Base-by-base conservation (phyloP, 331 rosid species). In the Quercus phellos region DNA sequence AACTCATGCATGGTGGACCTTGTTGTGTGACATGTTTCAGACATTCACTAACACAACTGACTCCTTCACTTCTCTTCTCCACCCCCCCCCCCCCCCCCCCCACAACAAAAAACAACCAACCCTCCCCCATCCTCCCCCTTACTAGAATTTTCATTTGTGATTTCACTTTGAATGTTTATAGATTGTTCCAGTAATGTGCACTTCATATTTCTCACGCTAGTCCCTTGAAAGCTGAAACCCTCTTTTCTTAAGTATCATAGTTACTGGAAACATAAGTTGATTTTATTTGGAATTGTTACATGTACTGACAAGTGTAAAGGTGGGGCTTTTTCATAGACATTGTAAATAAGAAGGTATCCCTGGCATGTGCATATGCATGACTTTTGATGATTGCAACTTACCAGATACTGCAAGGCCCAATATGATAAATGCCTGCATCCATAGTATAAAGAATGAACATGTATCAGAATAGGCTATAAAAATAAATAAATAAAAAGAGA, bases 341-440 rank as follows among this genome's bases (percentile, higher is more conserved):
- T 60, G 14, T 38, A 74, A 43, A 24, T 78, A 18, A 78, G 55
- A 72, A 69, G 34, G 55, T 43, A 59, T 61, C 70, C 72, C 30
- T 60, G 77, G 27, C 72, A 68, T 12, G 34, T 18, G 42, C 13
- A 66, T 24, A 73, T 19, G 70, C 2, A 22, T 2, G 71, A 17
- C 29, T 55, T 21, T 30, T 14, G 53, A 74, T 50, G 71, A 58
- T 74, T 46, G 85, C 60, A 67, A 85, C 97, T 86, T 82, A 92
- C 99, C 96, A 1, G 99, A 95, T 77, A 88, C 30, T n/a, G 76
- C 75, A 59, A 95, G 90, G 71, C 98, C 90, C 68, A 84, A 22
- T 73, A 90, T 13, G 77, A 93, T 85, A 79, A 90, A 80, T 67
- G 93, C 96, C 99, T 95, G 94, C 92, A 88, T 83, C 81, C 77